Percentiles rank a stretch among this genome's conserved stretches.
Evolutionary conservation across 1,139 yeast genomes (phyloP).

Genomic region (Lipomyces yarrowii): DNA sequence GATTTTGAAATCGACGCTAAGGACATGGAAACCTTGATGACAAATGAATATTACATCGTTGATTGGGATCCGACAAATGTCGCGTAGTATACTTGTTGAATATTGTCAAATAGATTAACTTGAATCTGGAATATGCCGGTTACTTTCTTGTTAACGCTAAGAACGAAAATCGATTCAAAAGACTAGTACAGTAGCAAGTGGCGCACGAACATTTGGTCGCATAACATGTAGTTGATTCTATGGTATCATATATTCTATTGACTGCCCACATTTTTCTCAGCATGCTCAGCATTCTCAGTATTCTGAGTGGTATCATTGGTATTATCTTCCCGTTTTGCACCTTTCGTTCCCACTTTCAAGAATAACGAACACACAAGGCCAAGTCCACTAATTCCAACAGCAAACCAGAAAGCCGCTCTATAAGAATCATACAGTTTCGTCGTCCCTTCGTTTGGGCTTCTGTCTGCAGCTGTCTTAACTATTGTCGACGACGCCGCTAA

Average conservation of each 20-base stretch:
- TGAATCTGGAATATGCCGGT: neutral
- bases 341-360: slow-evolving; percentile 45
- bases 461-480: slow-evolving; percentile 29
- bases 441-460: slow-evolving; percentile 28
- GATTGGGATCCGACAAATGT: slow-evolving; percentile 34
- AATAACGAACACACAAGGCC: slow-evolving; percentile 43
- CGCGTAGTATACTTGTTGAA: slow-evolving; percentile 8
- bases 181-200: neutral
- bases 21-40: slow-evolving; percentile 49
- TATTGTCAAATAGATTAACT: neutral
- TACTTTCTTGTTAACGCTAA: neutral
- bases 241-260: neutral
- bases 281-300: slow-evolving; percentile 1
- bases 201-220: neutral
- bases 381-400: slow-evolving; percentile 43
- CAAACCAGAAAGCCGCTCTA: slow-evolving; percentile 48
- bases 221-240: neutral
- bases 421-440: slow-evolving; percentile 42
- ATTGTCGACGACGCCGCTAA: slow-evolving; percentile 49
- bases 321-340: slow-evolving; percentile 18
- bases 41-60: slow-evolving; percentile 31
- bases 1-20: slow-evolving; percentile 54
- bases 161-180: neutral
- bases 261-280: slow-evolving; percentile 10
- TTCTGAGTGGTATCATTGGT: slow-evolving; percentile 1